These are phyloP conservation scores for Gossypium bickii DNA, from an alignment of 345 rosid species.

Conservation along the genomic window DNA sequence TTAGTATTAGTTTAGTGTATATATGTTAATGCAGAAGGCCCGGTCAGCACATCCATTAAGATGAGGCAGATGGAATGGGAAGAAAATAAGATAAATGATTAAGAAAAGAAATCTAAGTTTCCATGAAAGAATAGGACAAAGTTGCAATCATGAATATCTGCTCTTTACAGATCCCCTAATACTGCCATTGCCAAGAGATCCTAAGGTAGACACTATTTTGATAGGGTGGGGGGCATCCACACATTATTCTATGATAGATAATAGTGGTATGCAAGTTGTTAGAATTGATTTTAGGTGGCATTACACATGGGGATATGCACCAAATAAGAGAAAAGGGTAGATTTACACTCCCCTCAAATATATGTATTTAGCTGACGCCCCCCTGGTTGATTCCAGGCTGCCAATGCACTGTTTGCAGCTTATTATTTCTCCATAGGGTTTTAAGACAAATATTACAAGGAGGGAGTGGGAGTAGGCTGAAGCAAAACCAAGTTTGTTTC, in stretches of 20 bases:
- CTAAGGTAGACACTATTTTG: background rate
- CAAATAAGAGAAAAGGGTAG: background rate
- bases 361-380: background rate
- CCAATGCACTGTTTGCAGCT: background rate
- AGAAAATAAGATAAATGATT: constrained; percentile 5
- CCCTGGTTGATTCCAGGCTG: background rate
- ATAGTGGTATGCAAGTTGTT: background rate
- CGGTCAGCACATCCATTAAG: background rate
- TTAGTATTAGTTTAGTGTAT: no score
- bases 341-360: background rate
- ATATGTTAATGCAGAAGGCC: background rate
- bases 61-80: background rate
- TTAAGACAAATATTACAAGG: no score
- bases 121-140: background rate
- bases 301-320: constrained; percentile 8
- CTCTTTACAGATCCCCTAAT: background rate
- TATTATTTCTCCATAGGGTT: no score
- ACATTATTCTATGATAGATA: background rate
- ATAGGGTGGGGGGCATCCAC: background rate
- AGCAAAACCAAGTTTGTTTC: no score
- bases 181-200: constrained; percentile 8
- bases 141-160: background rate
- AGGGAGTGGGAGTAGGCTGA: no score
- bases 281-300: constrained; percentile 11
- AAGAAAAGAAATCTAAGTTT: background rate